Percentiles rank a stretch among this genome's conserved stretches.
Conservation (phyloP, 2,329 filamentous ascomycete species). For the Colletotrichum chrysophilum region DNA sequence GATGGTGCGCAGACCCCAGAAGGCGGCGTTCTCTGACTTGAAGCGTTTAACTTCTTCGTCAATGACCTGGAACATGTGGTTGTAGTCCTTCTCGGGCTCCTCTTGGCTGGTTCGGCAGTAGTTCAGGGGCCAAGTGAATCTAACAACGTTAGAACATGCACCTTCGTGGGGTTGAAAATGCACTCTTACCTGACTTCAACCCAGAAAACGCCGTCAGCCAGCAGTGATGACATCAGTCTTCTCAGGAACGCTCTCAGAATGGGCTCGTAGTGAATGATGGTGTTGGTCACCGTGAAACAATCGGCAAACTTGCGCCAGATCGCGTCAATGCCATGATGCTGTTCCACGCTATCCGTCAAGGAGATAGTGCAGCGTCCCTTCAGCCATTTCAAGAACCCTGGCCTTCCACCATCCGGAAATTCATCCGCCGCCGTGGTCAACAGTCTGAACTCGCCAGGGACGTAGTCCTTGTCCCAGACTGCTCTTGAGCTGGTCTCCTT, state of each 20-base stretch:
- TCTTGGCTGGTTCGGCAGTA: slow-evolving; percentile 67
- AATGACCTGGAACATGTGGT: slow-evolving; percentile 69
- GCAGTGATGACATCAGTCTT: slow-evolving; percentile 67
- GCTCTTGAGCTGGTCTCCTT: slow-evolving; percentile 36
- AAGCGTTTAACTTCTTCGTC: slow-evolving; percentile 77
- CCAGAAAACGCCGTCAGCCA: slow-evolving; percentile 77
- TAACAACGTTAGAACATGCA: neutral
- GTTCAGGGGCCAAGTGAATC: slow-evolving; percentile 69
- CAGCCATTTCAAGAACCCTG: slow-evolving; percentile 75
- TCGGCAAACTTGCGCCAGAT: slow-evolving; percentile 78
- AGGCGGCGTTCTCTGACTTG: slow-evolving; percentile 62
- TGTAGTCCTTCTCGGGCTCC: slow-evolving; percentile 64
- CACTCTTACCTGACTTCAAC: slow-evolving; percentile 64
- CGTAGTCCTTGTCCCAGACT: slow-evolving; percentile 69
- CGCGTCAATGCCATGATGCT: slow-evolving; percentile 78
- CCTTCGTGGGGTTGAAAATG: neutral
- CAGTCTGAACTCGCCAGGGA: slow-evolving; percentile 57
- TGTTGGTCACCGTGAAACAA: slow-evolving; percentile 71
- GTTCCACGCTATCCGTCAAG: slow-evolving; percentile 70
- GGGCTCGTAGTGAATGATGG: slow-evolving; percentile 80
- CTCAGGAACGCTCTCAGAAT: slow-evolving; percentile 76
- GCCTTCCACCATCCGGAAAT: slow-evolving; percentile 71
- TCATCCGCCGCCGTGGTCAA: slow-evolving; percentile 63
- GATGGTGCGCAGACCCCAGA: slow-evolving; percentile 80
- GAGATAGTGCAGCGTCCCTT: slow-evolving; percentile 71